Evolutionary conservation across 2,329 filamentous ascomycete species (phyloP).

Genomic region (Fusarium miscanthi): DNA sequence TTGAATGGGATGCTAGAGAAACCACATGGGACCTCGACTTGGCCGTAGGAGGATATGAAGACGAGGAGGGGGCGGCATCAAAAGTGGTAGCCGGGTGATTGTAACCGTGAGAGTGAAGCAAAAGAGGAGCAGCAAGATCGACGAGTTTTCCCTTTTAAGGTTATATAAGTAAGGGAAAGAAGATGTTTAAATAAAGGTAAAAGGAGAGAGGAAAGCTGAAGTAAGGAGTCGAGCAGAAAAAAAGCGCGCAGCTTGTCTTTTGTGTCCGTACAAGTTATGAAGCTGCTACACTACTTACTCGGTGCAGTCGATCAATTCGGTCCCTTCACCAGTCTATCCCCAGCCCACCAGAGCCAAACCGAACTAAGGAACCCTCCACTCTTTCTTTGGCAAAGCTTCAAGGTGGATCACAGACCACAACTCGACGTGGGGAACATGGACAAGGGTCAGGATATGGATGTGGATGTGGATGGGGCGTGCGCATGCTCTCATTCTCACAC

Average conservation of each 20-base stretch:
- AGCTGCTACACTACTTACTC: constrained; percentile 32
- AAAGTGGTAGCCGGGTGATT: constrained; percentile 22
- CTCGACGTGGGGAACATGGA: constrained; percentile 34
- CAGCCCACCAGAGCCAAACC: constrained; percentile 33
- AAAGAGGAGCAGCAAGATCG: constrained; percentile 14
- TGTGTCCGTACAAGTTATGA: constrained; percentile 44
- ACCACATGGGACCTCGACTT: constrained; percentile 28
- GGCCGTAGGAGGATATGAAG: constrained; percentile 30
- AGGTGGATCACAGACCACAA: constrained; percentile 29
- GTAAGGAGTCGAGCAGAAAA: constrained; percentile 23
- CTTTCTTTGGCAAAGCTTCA: constrained; percentile 8
- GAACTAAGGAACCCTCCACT: constrained; percentile 32
- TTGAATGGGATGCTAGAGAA: constrained; percentile 15
- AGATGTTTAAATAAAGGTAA: neutral
- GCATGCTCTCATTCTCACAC: constrained; percentile 5
- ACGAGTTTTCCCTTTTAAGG: neutral
- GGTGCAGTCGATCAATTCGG: constrained; percentile 32
- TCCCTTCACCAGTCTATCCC: constrained; percentile 33
- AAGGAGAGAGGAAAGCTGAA: constrained; percentile 7
- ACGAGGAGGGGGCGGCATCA: constrained; percentile 37
- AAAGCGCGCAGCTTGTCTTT: constrained; percentile 46
- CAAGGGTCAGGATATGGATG: constrained; percentile 25
- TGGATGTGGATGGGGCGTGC: constrained; percentile 27
- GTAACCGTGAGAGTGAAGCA: constrained; percentile 23
- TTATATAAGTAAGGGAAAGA: constrained; percentile 7